Conservation (phyloP, 2,329 filamentous ascomycete genomes). For the Myrmaecium sp. region DNA sequence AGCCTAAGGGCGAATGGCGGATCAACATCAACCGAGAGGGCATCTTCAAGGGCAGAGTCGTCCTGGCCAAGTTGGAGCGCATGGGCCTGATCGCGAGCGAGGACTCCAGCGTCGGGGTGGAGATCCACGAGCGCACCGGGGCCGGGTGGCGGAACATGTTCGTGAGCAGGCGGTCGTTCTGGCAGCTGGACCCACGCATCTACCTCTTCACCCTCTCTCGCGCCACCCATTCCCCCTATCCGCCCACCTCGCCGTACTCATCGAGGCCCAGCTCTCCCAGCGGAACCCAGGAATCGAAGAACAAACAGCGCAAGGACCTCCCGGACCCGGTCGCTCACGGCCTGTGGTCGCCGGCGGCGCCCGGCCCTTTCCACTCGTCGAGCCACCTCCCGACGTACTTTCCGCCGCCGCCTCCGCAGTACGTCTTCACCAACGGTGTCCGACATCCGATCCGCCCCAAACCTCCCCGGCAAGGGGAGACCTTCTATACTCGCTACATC, state of each 20-base stretch:
- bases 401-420: slow-evolving; percentile 67
- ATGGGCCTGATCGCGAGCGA: slow-evolving; percentile 73
- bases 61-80: slow-evolving; percentile 79
- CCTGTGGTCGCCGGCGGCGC: slow-evolving; percentile 23
- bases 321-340: slow-evolving; percentile 16
- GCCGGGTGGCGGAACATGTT: slow-evolving; percentile 69
- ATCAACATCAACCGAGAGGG: slow-evolving; percentile 74
- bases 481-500: slow-evolving; percentile 78
- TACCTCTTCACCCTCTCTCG: slow-evolving; percentile 78
- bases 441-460: slow-evolving; percentile 79
- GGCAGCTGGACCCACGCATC: slow-evolving; percentile 75
- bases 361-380: slow-evolving; percentile 61
- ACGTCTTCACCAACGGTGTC: slow-evolving; percentile 58
- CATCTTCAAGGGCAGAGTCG: slow-evolving; percentile 66
- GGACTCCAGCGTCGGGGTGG: slow-evolving; percentile 56
- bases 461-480: slow-evolving; percentile 75
- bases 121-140: slow-evolving; percentile 41
- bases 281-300: slow-evolving; percentile 7
- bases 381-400: slow-evolving; percentile 86
- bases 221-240: slow-evolving; percentile 30
- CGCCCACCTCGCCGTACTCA: slow-evolving; percentile 31
- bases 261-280: slow-evolving; percentile 35
- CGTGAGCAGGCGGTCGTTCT: slow-evolving; percentile 64
- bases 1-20: slow-evolving; percentile 71
- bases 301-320: slow-evolving; percentile 10